Evolutionary conservation across 2,329 filamentous ascomycete genomes (phyloP), one percentile per base, ranked within the genome.

Genomic region (Trichoderma pleuroti): DNA sequence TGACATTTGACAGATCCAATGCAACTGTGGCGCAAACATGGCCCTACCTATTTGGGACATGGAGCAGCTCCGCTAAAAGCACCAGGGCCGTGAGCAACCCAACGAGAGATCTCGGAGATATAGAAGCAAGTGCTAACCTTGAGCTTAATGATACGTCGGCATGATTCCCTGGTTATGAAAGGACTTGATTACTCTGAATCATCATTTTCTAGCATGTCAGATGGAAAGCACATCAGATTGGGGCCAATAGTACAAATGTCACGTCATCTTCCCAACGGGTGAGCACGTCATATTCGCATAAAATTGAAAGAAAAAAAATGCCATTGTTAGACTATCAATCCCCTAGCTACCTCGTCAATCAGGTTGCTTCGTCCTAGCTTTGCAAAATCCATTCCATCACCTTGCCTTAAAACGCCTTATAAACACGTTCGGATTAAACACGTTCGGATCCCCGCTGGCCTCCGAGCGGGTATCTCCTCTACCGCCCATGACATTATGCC

Each of bases 401-500:
- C 54, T 46, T 60, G 39, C 62, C 28, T 30, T 42, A 36, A 30
- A 70, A 70, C 68, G 61, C 68, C 68, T 59, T 57, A 28, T 61
- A 9, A 63, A 70, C 68, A 70, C 68, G 52, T 24, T 56, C 57
- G 65, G 59, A 71, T 68, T 49, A 66, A 63, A 70, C 68, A 70
- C 68, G 52, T 24, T 56, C 57, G 65, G 59, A 71, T 68, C 70
- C 70, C 70, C 59, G 49, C 66, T 70, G 66, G 66, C 70, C 70
- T 70, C 67, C 65, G 49, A 71, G 42, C 60, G 56, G 70, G 66
- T 71, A 71, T 71, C 66, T 28, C 34, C 34, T 65, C 46, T 34
- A 70, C 36, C 63, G 60, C 68, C 67, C 18, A 74, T 73, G 72
- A 70, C 69, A 75, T 73, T 71, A 70, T 72, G 72, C 65, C 72